Evolutionary conservation across 305 asterid genomes (phyloP), one percentile per base, ranked within the genome.

Genomic region (Caryopteris hybrid): DNA sequence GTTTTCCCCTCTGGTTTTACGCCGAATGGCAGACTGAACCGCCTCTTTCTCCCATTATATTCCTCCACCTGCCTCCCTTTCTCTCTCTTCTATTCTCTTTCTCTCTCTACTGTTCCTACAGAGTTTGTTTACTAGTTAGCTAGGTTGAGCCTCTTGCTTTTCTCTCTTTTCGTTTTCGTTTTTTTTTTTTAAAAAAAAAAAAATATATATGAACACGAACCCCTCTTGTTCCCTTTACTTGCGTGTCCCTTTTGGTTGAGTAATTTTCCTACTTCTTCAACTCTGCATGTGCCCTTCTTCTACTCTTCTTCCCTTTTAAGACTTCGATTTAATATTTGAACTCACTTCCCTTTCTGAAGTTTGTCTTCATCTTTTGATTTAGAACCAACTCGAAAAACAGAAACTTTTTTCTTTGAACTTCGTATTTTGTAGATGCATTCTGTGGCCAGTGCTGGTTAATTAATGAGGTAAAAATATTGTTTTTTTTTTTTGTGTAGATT

Each of bases 21-120:
- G 95, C 98, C 97, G 91, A 80, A 83, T 89, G 96, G 92, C 96
- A 86, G 88, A 81, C 62, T 64, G 78, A 86, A 84, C 96, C 97
- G 97, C 92, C 84, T 80, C 75, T 79, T 76, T 38, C 85, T 80
- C 83, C 95, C 95, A 74, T 86, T 86, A 87, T 84, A 86, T 83
- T 78, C 88, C 82, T 80, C 91, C 96, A 86, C 86, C 85, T 88
- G 88, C 82, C 74, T 63, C 65, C 58, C 73, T 11, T 9, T 54
- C 50, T 33, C 66, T 55, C 41, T 66, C 67, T 70, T 59, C 45
- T n/a, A n/a, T n/a, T 63, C 65, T 54, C 73, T 11, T 9, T 54
- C 50, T 33, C 66, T 55, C 41, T 66, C 67, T 70, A 54, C 45
- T 41, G 69, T 57, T 20, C 39, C 66, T 72, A 78, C 70, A 46